Conservation (phyloP, 192 early-diverging fungal species). For the Mortierella alpina region DNA sequence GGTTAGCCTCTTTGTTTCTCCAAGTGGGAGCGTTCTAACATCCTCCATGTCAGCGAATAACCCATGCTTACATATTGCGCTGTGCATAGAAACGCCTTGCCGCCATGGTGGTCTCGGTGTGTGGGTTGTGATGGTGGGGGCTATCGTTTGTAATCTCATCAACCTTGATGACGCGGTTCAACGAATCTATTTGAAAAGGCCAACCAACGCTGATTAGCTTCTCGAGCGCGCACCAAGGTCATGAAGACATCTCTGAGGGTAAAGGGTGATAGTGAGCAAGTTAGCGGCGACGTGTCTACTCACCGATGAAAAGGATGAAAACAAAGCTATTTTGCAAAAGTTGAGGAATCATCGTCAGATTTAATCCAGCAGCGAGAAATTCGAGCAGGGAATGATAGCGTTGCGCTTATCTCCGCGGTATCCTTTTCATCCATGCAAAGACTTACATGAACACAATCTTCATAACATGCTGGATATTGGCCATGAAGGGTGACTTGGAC, state of each 20-base stretch:
- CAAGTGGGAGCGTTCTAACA: too few species aligned
- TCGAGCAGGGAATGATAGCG: too few species aligned
- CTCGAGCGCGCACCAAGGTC: neutral
- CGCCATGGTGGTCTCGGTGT: slow-evolving; percentile 45
- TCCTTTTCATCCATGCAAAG: neutral
- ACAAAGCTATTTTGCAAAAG: slow-evolving; percentile 56
- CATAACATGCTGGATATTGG: slow-evolving; percentile 48
- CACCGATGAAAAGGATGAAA: slow-evolving; percentile 67
- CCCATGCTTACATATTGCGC: slow-evolving; percentile 62
- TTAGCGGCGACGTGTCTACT: neutral
- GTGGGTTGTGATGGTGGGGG: slow-evolving; percentile 36
- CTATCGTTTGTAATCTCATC: slow-evolving; percentile 18
- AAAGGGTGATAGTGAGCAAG: too few species aligned
- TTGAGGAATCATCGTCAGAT: neutral
- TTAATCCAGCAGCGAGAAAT: too few species aligned
- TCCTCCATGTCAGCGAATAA: neutral
- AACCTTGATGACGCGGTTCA: slow-evolving; percentile 57
- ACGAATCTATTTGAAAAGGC: slow-evolving; percentile 53
- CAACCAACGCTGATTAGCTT: neutral
- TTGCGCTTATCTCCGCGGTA: neutral
- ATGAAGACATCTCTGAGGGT: neutral
- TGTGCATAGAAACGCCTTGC: slow-evolving; percentile 68
- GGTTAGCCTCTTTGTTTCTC: too few species aligned
- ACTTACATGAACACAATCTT: slow-evolving; percentile 66
- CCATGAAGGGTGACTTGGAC: slow-evolving; percentile 56